Base-by-base conservation (phyloP, 805 yeast genomes). In the Zygotorulaspora florentina region DNA sequence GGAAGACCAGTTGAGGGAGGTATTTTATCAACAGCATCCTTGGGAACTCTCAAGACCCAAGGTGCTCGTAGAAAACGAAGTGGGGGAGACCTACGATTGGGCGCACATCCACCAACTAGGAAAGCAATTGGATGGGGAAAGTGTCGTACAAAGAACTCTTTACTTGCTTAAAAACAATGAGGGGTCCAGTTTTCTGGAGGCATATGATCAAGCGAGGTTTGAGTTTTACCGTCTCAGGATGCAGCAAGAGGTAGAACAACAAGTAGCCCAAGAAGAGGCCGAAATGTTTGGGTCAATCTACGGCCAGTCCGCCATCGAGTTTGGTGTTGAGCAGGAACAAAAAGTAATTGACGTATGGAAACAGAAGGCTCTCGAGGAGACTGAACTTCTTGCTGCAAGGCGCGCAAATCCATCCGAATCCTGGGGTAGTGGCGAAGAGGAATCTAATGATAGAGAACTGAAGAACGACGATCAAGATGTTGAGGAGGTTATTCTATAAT, bases 41-140 rank as follows among this genome's bases (percentile, higher is more conserved):
- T 93, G 99, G 99, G 99, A 93, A 68, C 72, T 90, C 43, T 87
- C 98, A 1, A 78, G 95, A 55, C 96, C 98, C 11, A 87, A 86
- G 62, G 74, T 80, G 25, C 68, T 93, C 54, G 75, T 89, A 38
- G 99, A 93, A 65, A 85, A 81, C 57, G 73, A 75, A 30, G 87
- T 85, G 7, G 71, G 75, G 36, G 87, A 85, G 38, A 59, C 64
- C 7, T 72, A 73, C 47, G 88, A 93, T 65, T 93, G 99, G 98
- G 74, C 83, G 39, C 73, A 73, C 41, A 76, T 93, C 64, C 76
- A 76, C 54, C 98, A 93, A 65, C 63, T 81, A 27, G 69, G 74
- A 37, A 83, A 83, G 62, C 84, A 83, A 17, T 72, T 93, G 30
- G 96, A 88, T 58, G 98, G 98, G 49, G 99, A 93, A 67, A 76